Evolutionary conservation across 305 asterid genomes (phyloP), one percentile per base, ranked within the genome.

Genomic region (Andrographis paniculata): DNA sequence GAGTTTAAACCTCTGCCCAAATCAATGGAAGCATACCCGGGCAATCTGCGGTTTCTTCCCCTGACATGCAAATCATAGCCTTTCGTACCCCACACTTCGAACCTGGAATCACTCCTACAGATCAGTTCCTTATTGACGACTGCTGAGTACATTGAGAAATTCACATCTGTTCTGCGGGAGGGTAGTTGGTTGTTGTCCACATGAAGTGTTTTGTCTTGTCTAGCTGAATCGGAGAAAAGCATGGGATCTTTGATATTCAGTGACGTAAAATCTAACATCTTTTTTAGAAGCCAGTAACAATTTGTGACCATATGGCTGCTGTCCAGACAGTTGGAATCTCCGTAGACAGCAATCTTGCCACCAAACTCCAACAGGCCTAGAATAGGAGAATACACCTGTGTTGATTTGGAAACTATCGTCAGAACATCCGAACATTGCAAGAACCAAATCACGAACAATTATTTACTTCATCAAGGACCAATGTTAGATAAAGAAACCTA

Each of bases 221-320:
- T 78, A 50, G 56, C 71, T 19, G 85, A 74, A 50, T 86, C 87
- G 5, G 78, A 50, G 75, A 91, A 91, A 58, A 91, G 94, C 52
- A 69, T 55, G 22, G 84, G 84, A 69, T 86, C 95, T 71, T 62
- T 86, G 21, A 69, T 50, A 56, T 65, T 62, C 24, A 42, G 72
- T 47, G 94, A 64, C 17, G 93, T 80, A 66, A 80, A 86, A 60
- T 83, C 94, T 61, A 91, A 52, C 58, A 91, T 73, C 56, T 75
- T 86, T 71, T 83, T 87, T 63, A 91, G 77, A 52, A 86, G 99
- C 94, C 94, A 88, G 53, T 75, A 86, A 69, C 99, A 91, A 66
- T 91, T 75, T 53, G 99, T 80, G 53, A 91, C 96, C 95, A 91
- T 91, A 63, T 91, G 99, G 79, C 96, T 91, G 73, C 99, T 81